phyloP scores from a whole-genome alignment of 768 basidiomycete genomes.

The Saitozyma sp. region DNA sequence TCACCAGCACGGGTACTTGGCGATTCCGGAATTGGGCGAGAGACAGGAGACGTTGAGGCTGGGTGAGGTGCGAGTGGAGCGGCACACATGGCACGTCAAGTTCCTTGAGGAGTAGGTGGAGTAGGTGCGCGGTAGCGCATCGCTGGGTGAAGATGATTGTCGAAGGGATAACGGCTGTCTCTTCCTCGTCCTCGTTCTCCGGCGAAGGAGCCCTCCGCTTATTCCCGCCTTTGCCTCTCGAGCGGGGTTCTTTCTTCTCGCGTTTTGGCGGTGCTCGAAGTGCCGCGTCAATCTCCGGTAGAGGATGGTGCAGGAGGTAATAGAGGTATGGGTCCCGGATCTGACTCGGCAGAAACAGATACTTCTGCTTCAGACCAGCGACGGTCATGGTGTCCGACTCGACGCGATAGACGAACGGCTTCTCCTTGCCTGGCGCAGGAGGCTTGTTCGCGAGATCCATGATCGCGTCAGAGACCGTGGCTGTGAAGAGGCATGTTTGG shows the following conservation, averaged over 20 bases:
- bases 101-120: constrained; percentile 68
- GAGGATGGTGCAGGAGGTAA: constrained; percentile 84
- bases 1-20: constrained; percentile 85
- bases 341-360: constrained; percentile 89
- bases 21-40: constrained; percentile 82
- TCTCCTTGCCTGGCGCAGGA: constrained; percentile 77
- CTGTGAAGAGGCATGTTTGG: constrained; percentile 97
- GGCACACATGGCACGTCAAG: constrained; percentile 80
- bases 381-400: constrained; percentile 78
- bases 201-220: constrained; percentile 49
- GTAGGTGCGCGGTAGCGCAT: constrained; percentile 86
- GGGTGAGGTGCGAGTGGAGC: constrained; percentile 88
- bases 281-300: constrained; percentile 68
- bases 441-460: constrained; percentile 70
- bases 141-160: constrained; percentile 91
- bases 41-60: constrained; percentile 80
- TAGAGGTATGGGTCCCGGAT: constrained; percentile 90
- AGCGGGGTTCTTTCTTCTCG: constrained; percentile 37
- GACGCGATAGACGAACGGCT: constrained; percentile 82
- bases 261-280: constrained; percentile 56
- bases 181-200: constrained; percentile 59
- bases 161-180: constrained; percentile 70
- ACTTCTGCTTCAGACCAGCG: constrained; percentile 79
- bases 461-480: constrained; percentile 84
- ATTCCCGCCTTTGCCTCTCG: constrained; percentile 29